Evolutionary conservation across 768 basidiomycete species (phyloP), one percentile per base, ranked within the genome.

Genomic region (Calocera viscosa): DNA sequence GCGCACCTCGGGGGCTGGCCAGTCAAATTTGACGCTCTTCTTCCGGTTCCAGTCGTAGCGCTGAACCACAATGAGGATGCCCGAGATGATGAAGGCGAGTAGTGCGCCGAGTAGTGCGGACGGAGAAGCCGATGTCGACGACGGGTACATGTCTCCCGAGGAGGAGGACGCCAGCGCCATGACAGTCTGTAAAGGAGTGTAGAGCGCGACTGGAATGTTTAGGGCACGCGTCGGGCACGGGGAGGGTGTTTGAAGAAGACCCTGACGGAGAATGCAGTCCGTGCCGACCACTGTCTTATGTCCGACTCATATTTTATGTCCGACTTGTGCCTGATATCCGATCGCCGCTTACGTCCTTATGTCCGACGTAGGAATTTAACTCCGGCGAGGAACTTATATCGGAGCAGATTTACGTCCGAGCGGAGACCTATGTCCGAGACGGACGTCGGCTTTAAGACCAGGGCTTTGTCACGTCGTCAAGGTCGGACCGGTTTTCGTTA

Each of bases 81-180:
- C 80, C 80, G 85, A 91, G 68, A 92, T 90, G 47, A 90, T 89
- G 67, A 88, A 79, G 40, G 83, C 88, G 69, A 90, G 84, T 78
- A 88, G 89, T 32, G 85, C 73, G 1, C 86, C 81, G 28, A 90
- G 78, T 34, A 85, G 82, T 32, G 30, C 30, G 7, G 53, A 60
- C 30, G 53, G 53, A 11, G 53, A 60, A 2, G 53, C 53, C 10
- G 53, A 60, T 26, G 30, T 26, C 14, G 30, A 60, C 26, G 16
- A 5, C 26, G 53, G 53, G 53, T 60, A 60, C 22, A 60, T 26
- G 53, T 60, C 53, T 5, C 53, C 53, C 10, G 5, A 5, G 7
- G 43, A 24, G 8, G 16, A 17, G 16, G 43, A 47, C 19, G 24
- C 43, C 19, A 47, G 19, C 3, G 43, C 24, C 43, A 47, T 47